Base-by-base conservation (phyloP, 352 stramenopile species). In the Phytophthora palmivora region DNA sequence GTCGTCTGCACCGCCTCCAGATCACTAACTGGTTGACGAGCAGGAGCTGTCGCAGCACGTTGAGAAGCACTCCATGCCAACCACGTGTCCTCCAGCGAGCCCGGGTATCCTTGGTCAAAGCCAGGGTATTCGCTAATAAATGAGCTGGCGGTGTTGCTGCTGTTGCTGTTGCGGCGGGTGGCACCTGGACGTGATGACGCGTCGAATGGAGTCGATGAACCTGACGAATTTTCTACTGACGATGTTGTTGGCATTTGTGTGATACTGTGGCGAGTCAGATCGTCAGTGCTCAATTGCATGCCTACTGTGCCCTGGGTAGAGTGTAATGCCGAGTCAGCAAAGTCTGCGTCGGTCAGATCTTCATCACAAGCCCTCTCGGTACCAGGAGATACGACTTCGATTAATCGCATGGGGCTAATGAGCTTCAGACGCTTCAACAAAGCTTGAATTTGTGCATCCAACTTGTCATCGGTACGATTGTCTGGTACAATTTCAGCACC, bases 281-380 rank as follows among this genome's bases (percentile, higher is more conserved):
- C 67, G 16, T 68, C 56, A n/a, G 42, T 44, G 8, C 63, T 74
- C 4, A 79, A 65, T 50, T 56, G 24, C 32, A 89, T 74, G 4
- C 59, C 58, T 11, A 72, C 68, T 16, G 63, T 56, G 3, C 79
- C 63, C 34, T 89, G 64, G 19, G 72, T 65, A 1, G 67, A 63
- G 39, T 89, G 70, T 32, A 90, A 42, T 1, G 78, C 80, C 0
- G 76, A 80, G 41, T 92, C 77, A 8, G 85, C 80, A 67, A 90
- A 92, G 49, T 92, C 79, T 28, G 87, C 78, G 48, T 88, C 72
- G 6, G 67, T 74, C 16, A 90, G 62, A 45, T 87, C 72, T 54
- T 88, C 79, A 21, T 92, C 80, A 16, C 70, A 64, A 0, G 82
- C 70, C n/a, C 56, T 65, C 39, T 91, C 84, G 0, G 58, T 63